Evolutionary conservation across 176 grass and related monocot species (phyloP), one percentile per base, ranked within the genome.

Genomic region (Hyparrhenia diplandra): DNA sequence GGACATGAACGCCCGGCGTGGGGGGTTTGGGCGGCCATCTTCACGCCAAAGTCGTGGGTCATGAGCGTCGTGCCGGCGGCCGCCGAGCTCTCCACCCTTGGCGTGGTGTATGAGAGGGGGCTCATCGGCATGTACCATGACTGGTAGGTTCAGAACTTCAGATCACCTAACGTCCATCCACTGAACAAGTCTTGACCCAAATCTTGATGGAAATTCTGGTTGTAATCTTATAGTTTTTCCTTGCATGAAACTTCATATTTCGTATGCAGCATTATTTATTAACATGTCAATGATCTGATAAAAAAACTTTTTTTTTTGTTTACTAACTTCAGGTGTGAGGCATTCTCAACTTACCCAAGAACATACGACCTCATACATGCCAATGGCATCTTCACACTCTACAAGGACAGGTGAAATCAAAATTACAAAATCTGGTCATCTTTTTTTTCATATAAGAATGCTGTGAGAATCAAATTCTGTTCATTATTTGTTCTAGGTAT

Each of bases 1-100:
- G 92, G 96, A 98, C 84, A 95, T 98, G 96, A 95, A 95, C 65
- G 90, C 96, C 96, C 21, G 96, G 96, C 69, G 79, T 98, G n/a
- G 96, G 96, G 83, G 88, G 31, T 98, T 98, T 70, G 95, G 0
- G 88, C 90, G 0, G 86, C 92, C 1, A 79, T 98, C 17, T 94
- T 93, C 66, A 93, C 92, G 3, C 78, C 90, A 30, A 92, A 88
- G 76, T 80, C 94, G 20, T 95, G 92, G 96, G 92, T 95, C 42
- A 98, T 98, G 90, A 98, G 95, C 69, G 90, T 98, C 21, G 90
- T 98, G 78, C 90, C 88, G 0, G 93, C 90, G 4, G 73, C 69
- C 13, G 84, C 90, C n/a, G 88, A 98, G 80, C 75, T 61, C 62
- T 91, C 88, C 51, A 91, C 92, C 2, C 88, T 98, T 10, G 88